These are phyloP conservation scores for Ophiostoma pallidulum DNA, from an alignment of 2,329 filamentous ascomycete genomes.

Conservation along the genomic window DNA sequence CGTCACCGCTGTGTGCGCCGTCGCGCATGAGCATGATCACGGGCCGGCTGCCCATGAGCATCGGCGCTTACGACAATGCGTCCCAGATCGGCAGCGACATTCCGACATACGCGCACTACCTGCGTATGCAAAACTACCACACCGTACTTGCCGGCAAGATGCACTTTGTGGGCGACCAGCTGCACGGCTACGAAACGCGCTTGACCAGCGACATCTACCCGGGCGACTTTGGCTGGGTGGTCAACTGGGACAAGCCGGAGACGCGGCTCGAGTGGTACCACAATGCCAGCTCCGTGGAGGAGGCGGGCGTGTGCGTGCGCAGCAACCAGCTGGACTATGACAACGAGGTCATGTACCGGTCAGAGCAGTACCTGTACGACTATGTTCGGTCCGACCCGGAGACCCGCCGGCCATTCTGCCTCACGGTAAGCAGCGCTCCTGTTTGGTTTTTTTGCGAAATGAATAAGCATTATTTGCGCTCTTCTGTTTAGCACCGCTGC, in stretches of 20 bases:
- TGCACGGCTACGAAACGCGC: constrained; percentile 87
- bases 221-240: constrained; percentile 86
- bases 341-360: constrained; percentile 90
- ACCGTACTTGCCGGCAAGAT: constrained; percentile 91
- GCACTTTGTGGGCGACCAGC: constrained; percentile 92
- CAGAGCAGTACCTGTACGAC: constrained; percentile 82
- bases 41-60: constrained; percentile 82
- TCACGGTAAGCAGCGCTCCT: constrained; percentile 59
- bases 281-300: constrained; percentile 86
- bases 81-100: constrained; percentile 73
- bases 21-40: constrained; percentile 93
- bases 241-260: constrained; percentile 90
- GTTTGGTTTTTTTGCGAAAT: too few relatives aligned
- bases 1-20: constrained; percentile 83
- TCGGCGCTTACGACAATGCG: constrained; percentile 87
- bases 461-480: too few relatives aligned
- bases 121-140: constrained; percentile 77
- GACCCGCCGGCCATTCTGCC: constrained; percentile 67
- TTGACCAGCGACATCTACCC: constrained; percentile 95
- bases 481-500: too few relatives aligned
- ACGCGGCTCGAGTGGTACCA: constrained; percentile 89
- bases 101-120: constrained; percentile 87
- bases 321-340: constrained; percentile 96
- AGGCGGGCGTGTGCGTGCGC: constrained; percentile 78
- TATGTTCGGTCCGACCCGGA: constrained; percentile 70